A percentile compares a stretch with the other conserved stretches of the same genome.
These are phyloP conservation scores for Trametes cingulata DNA, from an alignment of 768 basidiomycete genomes.

Conservation along the genomic window DNA sequence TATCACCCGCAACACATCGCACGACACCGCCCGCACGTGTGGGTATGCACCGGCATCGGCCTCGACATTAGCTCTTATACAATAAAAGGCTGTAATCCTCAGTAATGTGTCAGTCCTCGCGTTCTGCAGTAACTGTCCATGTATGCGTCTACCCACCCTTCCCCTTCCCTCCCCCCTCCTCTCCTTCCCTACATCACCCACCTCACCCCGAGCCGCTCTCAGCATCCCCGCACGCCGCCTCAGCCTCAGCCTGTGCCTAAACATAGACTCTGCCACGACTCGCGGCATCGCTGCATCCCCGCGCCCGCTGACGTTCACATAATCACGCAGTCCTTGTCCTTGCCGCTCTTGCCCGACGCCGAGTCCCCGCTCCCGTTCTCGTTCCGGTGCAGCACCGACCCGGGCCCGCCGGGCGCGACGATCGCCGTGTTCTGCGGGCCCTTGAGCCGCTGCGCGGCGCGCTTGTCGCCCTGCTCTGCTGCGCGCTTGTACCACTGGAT, in stretches of 20 bases:
- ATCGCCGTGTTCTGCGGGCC: constrained; percentile 55
- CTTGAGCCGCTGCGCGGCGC: constrained; percentile 82
- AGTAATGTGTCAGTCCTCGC: constrained; percentile 8
- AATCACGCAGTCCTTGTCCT: constrained; percentile 84
- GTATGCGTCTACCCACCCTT: not conserved
- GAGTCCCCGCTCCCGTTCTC: constrained; percentile 38
- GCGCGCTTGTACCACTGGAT: constrained; percentile 85
- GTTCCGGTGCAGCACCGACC: constrained; percentile 61
- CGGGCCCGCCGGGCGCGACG: constrained; percentile 59
- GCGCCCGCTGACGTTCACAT: constrained; percentile 73
- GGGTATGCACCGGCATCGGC: not conserved
- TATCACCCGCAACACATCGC: not conserved
- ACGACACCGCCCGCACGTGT: not conserved
- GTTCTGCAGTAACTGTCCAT: constrained; percentile 7
- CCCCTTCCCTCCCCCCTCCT: not conserved
- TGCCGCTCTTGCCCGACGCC: constrained; percentile 48
- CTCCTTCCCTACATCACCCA: not conserved
- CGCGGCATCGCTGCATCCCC: too few species aligned
- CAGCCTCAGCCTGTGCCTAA: not conserved
- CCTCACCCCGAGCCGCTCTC: not conserved
- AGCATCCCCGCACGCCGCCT: not conserved
- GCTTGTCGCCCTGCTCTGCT: constrained; percentile 90
- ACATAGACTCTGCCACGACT: not conserved
- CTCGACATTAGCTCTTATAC: constrained; percentile 12
- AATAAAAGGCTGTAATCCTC: constrained; percentile 12